Evolutionary conservation across 2,329 filamentous ascomycete genomes (phyloP), one percentile per base, ranked within the genome.

Genomic region (Talaromyces sp.): DNA sequence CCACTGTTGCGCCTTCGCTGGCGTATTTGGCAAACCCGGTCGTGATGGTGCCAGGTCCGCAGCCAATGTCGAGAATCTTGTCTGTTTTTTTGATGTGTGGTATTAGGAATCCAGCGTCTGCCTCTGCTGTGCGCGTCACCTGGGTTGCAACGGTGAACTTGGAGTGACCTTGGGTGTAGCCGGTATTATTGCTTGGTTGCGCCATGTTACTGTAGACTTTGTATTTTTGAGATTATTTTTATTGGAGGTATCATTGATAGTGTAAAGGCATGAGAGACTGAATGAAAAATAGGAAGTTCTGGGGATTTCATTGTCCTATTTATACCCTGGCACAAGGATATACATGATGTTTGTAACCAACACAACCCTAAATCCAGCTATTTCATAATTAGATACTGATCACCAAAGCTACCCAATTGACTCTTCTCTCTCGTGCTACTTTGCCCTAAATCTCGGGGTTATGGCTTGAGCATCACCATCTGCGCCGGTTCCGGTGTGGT

Each of bases 1-100:
- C 78, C 0, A 68, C 70, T 4, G 78, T 73, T 19, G 70, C 66
- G 13, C 77, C 78, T 2, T 68, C 36, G 0, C 73, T 73, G 1
- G 75, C 72, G 33, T 63, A 56, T 36, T 72, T 71, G 2, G 77
- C 77, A 2, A 80, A 63, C 49, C 76, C 76, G 8, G 73, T 56
- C 0, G 75, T 80, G 60, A 80, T 80, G 25, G 70, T 73, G 6
- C 77, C 78, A 0, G 78, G 77, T 0, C 78, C 78, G 65, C 78
- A 80, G 27, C 78, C 78, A 5, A 80, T 70, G 62, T 80, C 78
- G 10, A 80, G 74, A 63, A 80, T 72, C n/a, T 62, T 67, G 67
- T 73, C 71, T 57, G 65, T 62, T 15, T 72, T 70, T n/a, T 68
- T 66, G 13, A 80, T 68, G 53, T 74, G 67, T 4, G 71, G 72